Percentiles rank a stretch among this genome's conserved stretches.
These are phyloP conservation scores for Neurospora sp. DNA, from an alignment of 495 filamentous ascomycete genomes.

Conservation along the genomic window DNA sequence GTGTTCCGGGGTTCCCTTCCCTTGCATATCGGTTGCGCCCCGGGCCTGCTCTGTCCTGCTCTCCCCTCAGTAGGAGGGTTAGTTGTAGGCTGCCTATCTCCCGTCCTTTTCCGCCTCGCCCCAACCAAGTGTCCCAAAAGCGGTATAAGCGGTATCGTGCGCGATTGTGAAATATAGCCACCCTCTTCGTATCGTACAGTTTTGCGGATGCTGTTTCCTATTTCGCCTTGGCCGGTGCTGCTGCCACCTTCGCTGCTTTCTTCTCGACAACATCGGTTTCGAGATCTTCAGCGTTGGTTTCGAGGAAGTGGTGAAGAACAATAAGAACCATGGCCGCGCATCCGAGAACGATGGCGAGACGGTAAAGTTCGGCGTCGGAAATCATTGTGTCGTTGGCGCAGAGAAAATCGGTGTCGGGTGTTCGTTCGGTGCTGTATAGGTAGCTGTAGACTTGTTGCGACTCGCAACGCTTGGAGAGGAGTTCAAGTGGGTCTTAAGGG, in stretches of 20 bases:
- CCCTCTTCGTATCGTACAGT: slow-evolving; percentile 10
- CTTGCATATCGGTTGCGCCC: not conserved
- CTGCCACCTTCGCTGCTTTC: slow-evolving; percentile 48
- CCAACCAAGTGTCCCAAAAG: not conserved
- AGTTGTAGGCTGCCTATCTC: not conserved
- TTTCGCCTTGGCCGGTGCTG: slow-evolving; percentile 15
- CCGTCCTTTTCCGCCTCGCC: not conserved
- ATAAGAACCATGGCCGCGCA: slow-evolving; percentile 87
- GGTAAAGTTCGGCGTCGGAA: slow-evolving; percentile 73
- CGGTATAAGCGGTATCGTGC: not conserved
- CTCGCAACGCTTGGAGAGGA: not conserved
- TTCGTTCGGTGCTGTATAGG: not conserved
- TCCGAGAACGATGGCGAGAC: slow-evolving; percentile 88
- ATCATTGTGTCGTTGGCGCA: slow-evolving; percentile 53
- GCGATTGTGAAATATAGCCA: not conserved
- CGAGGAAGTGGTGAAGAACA: slow-evolving; percentile 92
- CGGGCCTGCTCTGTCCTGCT: not conserved
- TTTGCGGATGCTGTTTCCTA: not conserved
- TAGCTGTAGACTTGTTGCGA: not conserved
- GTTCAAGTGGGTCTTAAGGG: not conserved
- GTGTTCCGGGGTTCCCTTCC: not conserved
- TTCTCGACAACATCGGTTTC: slow-evolving; percentile 47
- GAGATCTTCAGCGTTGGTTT: slow-evolving; percentile 71
- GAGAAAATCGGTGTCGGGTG: not conserved
- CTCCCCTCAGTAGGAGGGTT: not conserved